Base-by-base conservation (phyloP, 495 filamentous ascomycete species). In the Aspergillus wentii region DNA sequence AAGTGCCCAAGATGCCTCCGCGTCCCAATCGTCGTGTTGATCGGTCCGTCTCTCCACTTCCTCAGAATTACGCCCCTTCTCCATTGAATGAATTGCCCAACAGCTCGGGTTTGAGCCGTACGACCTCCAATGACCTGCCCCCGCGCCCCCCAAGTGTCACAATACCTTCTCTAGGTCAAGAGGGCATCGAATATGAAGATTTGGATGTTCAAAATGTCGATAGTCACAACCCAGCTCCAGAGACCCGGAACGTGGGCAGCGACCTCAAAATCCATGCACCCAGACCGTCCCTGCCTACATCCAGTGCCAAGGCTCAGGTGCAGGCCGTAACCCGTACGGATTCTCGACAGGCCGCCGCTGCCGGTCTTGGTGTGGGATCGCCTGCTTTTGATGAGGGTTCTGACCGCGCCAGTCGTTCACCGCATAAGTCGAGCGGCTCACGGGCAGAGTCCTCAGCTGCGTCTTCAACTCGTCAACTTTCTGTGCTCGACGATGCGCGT, bases 231-330 rank as follows among this genome's bases (percentile, higher is more conserved):
- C 49, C 68, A 37, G 57, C 59, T 29, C 22, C 22, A 5, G 22
- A 92, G 54, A 89, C 82, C 23, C 80, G 85, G 46, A 89, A 84
- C 47, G 70, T 94, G 31, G 81, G 76, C 48, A 79, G 78, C 38
- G 86, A 94, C 54, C 64, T 96, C 42, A 83, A 91, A 58, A 76
- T 96, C 18, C 81, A 94, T 64, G 88, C 88, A 34, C 90, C 90
- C n/a, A 94, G 82, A 62, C 87, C 90, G 5, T 90, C 88, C 3
- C 69, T 94, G 47, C 83, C 88, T 4, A 72, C 69, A 15, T 78
- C 78, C 14, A 87, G 79, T 51, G 88, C 88, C 32, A 91, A 88
- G 66, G 76, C 82, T 52, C 74, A 81, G 45, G 83, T 95, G 35
- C 78, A 83, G 50, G 62, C 76, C 2, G 88, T 96, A 30, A 95